Evolutionary conservation across 2,329 filamentous ascomycete genomes (phyloP).

Genomic region (Metarhizium humberi): DNA sequence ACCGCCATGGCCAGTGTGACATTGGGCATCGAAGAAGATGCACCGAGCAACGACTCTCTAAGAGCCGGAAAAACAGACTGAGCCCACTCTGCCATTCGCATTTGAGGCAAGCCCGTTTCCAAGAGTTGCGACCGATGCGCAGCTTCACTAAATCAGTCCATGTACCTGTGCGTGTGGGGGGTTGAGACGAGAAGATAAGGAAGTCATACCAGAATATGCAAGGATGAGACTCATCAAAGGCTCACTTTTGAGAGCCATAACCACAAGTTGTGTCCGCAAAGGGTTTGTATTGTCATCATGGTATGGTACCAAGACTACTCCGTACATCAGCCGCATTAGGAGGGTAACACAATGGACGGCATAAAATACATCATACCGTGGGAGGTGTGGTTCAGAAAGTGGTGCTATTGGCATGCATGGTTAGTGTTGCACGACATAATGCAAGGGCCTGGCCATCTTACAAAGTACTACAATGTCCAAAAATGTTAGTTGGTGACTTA

Average conservation of each 20-base stretch:
- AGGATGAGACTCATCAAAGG: conserved; percentile 70
- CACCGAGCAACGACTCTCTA: conserved; percentile 54
- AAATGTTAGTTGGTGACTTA: neutral
- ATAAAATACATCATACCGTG: conserved; percentile 40
- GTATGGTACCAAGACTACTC: conserved; percentile 36
- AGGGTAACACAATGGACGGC: conserved; percentile 18
- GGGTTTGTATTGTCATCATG: conserved; percentile 44
- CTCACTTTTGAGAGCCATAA: conserved; percentile 58
- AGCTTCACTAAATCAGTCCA: conserved; percentile 29
- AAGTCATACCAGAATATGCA: conserved; percentile 54
- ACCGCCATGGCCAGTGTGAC: conserved; percentile 72
- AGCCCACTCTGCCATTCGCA: conserved; percentile 73
- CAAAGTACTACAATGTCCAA: conserved; percentile 32
- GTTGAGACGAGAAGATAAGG: neutral
- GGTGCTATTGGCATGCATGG: conserved; percentile 28
- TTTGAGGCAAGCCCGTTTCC: conserved; percentile 62
- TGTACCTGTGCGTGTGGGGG: neutral
- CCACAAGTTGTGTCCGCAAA: conserved; percentile 38
- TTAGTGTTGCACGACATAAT: neutral
- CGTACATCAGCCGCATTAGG: neutral
- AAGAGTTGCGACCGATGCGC: conserved; percentile 70
- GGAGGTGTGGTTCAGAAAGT: conserved; percentile 72
- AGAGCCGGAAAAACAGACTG: conserved; percentile 69
- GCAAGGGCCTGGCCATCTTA: conserved; percentile 17
- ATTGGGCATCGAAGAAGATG: conserved; percentile 56